Evolutionary conservation across 202 grass and related monocot genomes (phyloP), one percentile per base, ranked within the genome.

Genomic region (Eragrostis tef): DNA sequence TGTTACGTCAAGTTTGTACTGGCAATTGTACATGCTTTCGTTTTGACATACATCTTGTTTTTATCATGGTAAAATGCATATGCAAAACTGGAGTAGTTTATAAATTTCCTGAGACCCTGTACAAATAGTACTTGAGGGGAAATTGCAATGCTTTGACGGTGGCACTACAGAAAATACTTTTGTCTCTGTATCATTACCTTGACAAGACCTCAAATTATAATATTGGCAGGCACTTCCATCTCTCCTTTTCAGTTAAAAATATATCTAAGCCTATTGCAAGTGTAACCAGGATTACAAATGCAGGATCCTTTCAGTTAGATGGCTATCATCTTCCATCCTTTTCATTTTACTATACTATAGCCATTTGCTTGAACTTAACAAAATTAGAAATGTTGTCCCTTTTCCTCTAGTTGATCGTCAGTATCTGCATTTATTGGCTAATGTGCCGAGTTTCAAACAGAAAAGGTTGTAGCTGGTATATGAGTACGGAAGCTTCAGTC

Each of bases 281-380:
- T 79, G 20, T 49, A 73, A 58, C 67, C 29, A 49, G 31, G 15
- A 79, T 6, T 39, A 39, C 34, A 39, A 39, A 6, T 4, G 34
- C 21, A 67, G 24, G 75, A 36, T 48, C 76, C 77, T 75, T 81
- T 75, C 34, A 39, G 71, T 84, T 54, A 76, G 53, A 80, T 70
- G 43, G 16, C 19, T 75, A 84, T 81, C 54, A 52, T 63, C 75
- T 70, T 85, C 46, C 56, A 31, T 76, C 39, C 17, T 75, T 81
- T 77, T 75, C 57, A 42, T 64, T 29, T 34, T 62, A 45, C 61
- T 73, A 44, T 76, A 67, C 10, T 50, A 17, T 51, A 56, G 57
- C 39, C 56, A 26, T 26, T 57, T 0, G 1, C 44, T 77, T 77
- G 44, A 62, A 81, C 58, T 52, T 70, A 31, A 0, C 43, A 57